A percentile compares a stretch with the other conserved stretches of the same genome.
Evolutionary conservation across 2,329 filamentous ascomycete genomes (phyloP).

Genomic region (Neonectria faginata): DNA sequence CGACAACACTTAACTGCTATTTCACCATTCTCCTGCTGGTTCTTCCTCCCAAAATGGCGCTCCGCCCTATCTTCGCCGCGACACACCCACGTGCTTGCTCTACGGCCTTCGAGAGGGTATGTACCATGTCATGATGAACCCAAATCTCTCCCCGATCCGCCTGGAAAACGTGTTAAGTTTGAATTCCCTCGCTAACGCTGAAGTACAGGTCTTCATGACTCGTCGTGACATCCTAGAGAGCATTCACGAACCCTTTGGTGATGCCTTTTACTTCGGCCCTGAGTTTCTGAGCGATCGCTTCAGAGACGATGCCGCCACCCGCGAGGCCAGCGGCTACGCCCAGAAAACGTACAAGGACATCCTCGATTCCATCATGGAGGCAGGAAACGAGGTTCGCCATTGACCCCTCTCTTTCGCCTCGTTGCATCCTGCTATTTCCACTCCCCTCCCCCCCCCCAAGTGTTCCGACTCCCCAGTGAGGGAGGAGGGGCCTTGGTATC

Average conservation of each 20-base stretch:
- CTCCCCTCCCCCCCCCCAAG: slow-evolving; percentile 21
- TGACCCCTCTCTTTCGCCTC: slow-evolving; percentile 28
- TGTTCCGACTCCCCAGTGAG: slow-evolving; percentile 4
- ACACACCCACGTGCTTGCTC: slow-evolving; percentile 96
- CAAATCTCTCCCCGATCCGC: slow-evolving; percentile 3
- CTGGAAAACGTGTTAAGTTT: not conserved
- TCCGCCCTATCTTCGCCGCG: slow-evolving; percentile 83
- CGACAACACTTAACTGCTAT: slow-evolving; percentile 44
- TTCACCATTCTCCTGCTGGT: slow-evolving; percentile 46
- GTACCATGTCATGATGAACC: slow-evolving; percentile 44
- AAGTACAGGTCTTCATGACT: slow-evolving; percentile 90
- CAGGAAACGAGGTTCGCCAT: slow-evolving; percentile 76
- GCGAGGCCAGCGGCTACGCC: slow-evolving; percentile 73
- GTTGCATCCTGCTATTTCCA: slow-evolving; percentile 39
- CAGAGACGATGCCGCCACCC: slow-evolving; percentile 70
- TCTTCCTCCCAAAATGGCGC: slow-evolving; percentile 68
- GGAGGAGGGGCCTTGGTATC: slow-evolving; percentile 5
- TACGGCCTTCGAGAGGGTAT: slow-evolving; percentile 94
- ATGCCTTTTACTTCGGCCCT: slow-evolving; percentile 95
- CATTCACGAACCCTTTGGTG: slow-evolving; percentile 95
- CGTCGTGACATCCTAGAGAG: slow-evolving; percentile 83
- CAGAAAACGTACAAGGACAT: slow-evolving; percentile 81
- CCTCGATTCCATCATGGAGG: slow-evolving; percentile 78
- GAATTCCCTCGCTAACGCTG: not conserved
- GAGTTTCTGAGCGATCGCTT: slow-evolving; percentile 87